A percentile compares a stretch with the other conserved stretches of the same genome.
phyloP scores from a whole-genome alignment of 2,329 filamentous ascomycete species.

The Alternaria sp. region DNA sequence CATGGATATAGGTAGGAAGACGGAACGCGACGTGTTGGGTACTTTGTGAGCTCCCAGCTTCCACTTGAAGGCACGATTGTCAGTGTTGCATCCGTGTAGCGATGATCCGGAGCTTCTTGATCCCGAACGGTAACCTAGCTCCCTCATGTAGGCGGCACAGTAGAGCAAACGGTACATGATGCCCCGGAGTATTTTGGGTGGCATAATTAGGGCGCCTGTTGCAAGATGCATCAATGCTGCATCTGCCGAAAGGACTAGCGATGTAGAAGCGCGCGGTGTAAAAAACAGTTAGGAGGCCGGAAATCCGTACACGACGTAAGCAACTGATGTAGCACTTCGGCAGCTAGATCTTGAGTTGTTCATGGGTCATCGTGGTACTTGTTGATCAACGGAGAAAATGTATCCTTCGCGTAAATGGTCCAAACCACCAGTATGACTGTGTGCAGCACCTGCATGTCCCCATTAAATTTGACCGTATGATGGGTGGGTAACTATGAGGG shows the following conservation, averaged over 20 bases:
- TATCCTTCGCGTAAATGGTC: constrained; percentile 6
- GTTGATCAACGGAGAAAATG: constrained; percentile 4
- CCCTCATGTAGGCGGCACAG: neutral
- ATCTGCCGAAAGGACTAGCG: neutral
- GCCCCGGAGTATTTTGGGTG: neutral
- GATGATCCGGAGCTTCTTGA: neutral
- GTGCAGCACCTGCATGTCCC: constrained; percentile 13
- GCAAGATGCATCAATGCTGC: neutral
- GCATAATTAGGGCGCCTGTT: neutral
- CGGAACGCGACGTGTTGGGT: neutral
- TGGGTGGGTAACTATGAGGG: constrained; percentile 11
- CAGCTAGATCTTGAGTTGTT: neutral
- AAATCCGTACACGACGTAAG: neutral
- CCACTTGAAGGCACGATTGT: neutral
- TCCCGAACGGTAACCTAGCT: neutral
- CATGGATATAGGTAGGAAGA: neutral
- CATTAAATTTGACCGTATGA: constrained; percentile 6
- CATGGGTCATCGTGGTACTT: constrained; percentile 4
- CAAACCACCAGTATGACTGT: constrained; percentile 14
- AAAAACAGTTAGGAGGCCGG: neutral
- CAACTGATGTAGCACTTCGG: neutral
- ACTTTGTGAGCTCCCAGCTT: neutral
- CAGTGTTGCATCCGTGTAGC: neutral
- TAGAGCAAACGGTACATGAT: neutral
- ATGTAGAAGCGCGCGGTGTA: neutral